These are phyloP conservation scores for Solanum etuberosum DNA, from an alignment of 257 asterid species.

Conservation along the genomic window DNA sequence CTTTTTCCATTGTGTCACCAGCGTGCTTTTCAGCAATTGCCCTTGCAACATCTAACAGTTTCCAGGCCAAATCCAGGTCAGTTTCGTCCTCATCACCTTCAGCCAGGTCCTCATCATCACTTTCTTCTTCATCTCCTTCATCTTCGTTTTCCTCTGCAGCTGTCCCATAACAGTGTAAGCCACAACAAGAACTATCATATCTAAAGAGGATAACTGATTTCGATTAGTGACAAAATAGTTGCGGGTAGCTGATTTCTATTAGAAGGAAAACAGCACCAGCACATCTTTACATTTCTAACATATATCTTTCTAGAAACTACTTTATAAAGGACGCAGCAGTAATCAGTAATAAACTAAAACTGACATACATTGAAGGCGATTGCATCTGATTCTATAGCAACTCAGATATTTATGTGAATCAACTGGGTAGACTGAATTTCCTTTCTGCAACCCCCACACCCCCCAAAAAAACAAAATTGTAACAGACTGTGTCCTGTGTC, in stretches of 20 bases:
- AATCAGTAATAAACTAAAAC: not conserved
- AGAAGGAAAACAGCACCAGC: not conserved
- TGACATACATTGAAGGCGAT: not conserved
- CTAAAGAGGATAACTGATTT: not conserved
- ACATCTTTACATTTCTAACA: not conserved
- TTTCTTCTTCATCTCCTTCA: constrained; percentile 36
- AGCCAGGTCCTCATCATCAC: constrained; percentile 56
- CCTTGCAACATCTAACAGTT: constrained; percentile 94
- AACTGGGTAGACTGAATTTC: not conserved
- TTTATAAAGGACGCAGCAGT: too few species aligned
- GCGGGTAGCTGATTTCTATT: not conserved
- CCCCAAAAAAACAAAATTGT: not conserved
- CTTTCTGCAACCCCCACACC: not conserved
- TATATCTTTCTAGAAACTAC: too few species aligned
- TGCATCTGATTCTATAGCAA: not conserved
- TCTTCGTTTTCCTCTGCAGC: constrained; percentile 11
- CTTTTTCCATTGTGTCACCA: constrained; percentile 75
- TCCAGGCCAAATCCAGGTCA: constrained; percentile 98
- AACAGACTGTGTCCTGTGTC: not conserved
- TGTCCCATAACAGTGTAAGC: not conserved
- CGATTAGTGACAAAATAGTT: not conserved
- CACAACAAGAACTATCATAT: not conserved
- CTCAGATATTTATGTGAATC: not conserved
- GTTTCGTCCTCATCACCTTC: constrained; percentile 96
- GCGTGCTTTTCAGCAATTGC: constrained; percentile 78